Percentiles rank a stretch among this genome's conserved stretches.
Conservation (phyloP, 192 early-diverging fungal genomes). For the Phycomyces blakesleeanus region DNA sequence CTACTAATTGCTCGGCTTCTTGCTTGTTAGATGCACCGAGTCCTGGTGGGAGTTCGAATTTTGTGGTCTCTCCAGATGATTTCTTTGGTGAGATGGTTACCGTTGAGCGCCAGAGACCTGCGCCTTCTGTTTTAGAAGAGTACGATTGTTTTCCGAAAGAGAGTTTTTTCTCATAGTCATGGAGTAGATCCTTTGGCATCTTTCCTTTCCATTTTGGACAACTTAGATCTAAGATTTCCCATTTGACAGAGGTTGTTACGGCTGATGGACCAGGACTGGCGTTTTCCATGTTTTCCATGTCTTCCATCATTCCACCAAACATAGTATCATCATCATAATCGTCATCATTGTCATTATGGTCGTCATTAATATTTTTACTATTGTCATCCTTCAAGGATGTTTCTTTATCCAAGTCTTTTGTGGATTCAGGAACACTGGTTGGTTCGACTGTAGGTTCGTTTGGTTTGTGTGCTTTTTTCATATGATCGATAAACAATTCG, state of each 20-base stretch:
- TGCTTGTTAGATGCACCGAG: not conserved
- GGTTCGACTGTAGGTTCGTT: not conserved
- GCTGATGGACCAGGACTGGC: too few species aligned
- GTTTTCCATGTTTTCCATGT: not conserved
- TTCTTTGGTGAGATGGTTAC: constrained; percentile 8
- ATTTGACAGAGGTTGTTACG: not conserved
- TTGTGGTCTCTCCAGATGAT: not conserved
- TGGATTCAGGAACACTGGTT: too few species aligned
- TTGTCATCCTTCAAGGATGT: too few species aligned
- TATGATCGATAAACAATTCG: not conserved
- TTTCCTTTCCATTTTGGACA: constrained; percentile 19
- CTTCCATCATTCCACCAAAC: constrained; percentile 19
- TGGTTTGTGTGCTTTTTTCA: not conserved
- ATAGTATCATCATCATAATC: constrained; percentile 34
- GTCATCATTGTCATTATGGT: constrained; percentile 14
- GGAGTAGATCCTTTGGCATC: constrained; percentile 13
- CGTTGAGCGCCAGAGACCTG: constrained; percentile 4
- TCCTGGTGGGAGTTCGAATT: not conserved
- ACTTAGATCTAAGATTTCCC: constrained; percentile 5
- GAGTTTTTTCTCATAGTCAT: constrained; percentile 17
- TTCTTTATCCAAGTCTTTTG: too few species aligned
- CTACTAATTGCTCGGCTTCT: constrained; percentile 27
- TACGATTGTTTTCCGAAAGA: not conserved
- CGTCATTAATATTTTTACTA: too few species aligned
- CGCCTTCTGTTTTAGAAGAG: not conserved